phyloP scores from a whole-genome alignment of 306 rosid species.

The Macrotyloma uniflorum region DNA sequence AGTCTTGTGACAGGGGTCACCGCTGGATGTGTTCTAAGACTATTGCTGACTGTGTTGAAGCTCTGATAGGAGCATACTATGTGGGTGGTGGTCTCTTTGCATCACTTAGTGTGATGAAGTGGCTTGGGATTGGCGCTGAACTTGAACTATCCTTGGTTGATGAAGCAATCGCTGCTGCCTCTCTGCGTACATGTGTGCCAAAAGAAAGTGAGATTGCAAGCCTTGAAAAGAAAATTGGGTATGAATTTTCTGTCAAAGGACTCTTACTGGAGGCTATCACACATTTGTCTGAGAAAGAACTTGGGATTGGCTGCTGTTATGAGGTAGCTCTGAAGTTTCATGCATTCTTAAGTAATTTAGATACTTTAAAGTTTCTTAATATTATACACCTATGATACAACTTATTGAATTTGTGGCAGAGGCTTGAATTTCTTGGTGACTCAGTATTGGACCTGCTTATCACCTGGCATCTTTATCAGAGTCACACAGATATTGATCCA shows the following conservation, averaged over 20 bases:
- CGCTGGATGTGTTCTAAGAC: conserved; percentile 93
- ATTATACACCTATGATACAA: conserved; percentile 14
- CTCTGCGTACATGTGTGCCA: conserved; percentile 59
- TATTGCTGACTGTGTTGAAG: conserved; percentile 91
- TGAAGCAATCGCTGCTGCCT: conserved; percentile 68
- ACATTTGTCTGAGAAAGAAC: conserved; percentile 68
- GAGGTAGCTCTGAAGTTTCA: conserved; percentile 57
- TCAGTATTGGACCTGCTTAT: conserved; percentile 90
- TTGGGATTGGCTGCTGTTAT: conserved; percentile 67
- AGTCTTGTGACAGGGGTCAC: conserved; percentile 85
- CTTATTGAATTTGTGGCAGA: conserved; percentile 58
- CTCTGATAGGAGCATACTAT: conserved; percentile 89
- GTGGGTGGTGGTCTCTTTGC: conserved; percentile 80
- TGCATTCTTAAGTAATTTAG: conserved; percentile 16
- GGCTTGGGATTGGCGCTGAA: conserved; percentile 76
- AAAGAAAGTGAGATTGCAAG: conserved; percentile 57
- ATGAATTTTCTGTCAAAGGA: conserved; percentile 79
- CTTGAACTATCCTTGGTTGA: conserved; percentile 70
- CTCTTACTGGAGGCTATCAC: conserved; percentile 84
- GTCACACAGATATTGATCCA: conserved; percentile 67
- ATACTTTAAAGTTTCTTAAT: conserved; percentile 25
- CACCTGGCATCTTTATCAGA: conserved; percentile 79
- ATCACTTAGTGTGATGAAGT: conserved; percentile 79
- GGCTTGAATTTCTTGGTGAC: conserved; percentile 96
- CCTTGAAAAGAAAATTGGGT: conserved; percentile 75